phyloP scores from a whole-genome alignment of 768 basidiomycete species.

The Kwoniella mangroviensis region DNA sequence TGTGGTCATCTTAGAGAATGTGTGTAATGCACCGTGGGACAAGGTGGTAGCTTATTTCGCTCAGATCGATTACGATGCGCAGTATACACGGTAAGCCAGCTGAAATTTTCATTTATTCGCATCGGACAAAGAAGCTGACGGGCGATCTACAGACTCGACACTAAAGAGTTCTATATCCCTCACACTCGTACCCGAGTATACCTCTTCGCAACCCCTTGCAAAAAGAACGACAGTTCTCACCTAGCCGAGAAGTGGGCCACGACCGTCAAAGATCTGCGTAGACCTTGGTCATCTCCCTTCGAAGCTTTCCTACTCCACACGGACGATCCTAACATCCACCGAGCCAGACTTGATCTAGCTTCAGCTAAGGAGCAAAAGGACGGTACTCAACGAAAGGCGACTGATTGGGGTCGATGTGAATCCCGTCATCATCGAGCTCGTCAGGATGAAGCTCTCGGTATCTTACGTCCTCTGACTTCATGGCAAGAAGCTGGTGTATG shows the following conservation, averaged over 20 bases:
- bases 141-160: constrained; percentile 40
- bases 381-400: constrained; percentile 68
- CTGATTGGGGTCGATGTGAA: constrained; percentile 90
- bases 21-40: constrained; percentile 86
- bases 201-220: constrained; percentile 45
- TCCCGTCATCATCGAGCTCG: constrained; percentile 86
- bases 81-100: constrained; percentile 72
- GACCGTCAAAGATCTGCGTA: constrained; percentile 65
- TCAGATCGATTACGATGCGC: constrained; percentile 74
- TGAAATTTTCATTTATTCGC: too few species aligned
- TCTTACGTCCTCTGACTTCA: constrained; percentile 81
- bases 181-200: constrained; percentile 84
- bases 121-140: neutral
- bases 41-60: constrained; percentile 76
- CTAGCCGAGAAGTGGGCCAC: constrained; percentile 74
- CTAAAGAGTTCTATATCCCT: constrained; percentile 87
- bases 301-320: constrained; percentile 90
- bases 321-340: constrained; percentile 89
- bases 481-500: constrained; percentile 90
- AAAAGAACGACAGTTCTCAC: constrained; percentile 60
- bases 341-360: constrained; percentile 79
- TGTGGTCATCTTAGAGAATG: constrained; percentile 93
- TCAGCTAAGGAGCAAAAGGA: constrained; percentile 46
- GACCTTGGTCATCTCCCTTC: constrained; percentile 84
- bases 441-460: constrained; percentile 78